Conservation (phyloP, 345 rosid species). For the Aquilaria sinensis region DNA sequence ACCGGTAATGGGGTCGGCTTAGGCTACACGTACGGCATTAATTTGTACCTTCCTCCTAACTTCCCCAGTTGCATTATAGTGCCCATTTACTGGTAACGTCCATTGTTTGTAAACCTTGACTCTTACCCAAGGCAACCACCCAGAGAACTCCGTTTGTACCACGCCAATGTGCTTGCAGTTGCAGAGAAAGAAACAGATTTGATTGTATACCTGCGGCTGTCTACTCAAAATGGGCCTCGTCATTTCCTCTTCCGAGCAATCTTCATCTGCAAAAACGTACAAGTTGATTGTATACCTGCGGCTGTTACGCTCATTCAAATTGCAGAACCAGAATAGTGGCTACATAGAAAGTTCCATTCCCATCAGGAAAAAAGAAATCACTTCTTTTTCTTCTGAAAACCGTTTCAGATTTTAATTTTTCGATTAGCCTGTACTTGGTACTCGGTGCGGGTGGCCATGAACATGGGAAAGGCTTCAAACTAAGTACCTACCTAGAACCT, state of each 20-base stretch:
- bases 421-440: too few relatives aligned
- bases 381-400: too few relatives aligned
- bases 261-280: not conserved
- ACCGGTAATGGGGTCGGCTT: not conserved
- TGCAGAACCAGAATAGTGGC: too few relatives aligned
- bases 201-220: not conserved
- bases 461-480: too few relatives aligned
- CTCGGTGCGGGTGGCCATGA: too few relatives aligned
- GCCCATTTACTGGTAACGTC: constrained; percentile 2
- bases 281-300: too few relatives aligned
- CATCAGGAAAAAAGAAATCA: too few relatives aligned
- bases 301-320: too few relatives aligned
- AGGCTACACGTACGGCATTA: not conserved
- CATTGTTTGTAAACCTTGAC: constrained; percentile 3
- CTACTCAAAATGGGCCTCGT: constrained; percentile 9
- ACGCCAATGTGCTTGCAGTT: not conserved
- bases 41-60: not conserved
- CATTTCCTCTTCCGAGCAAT: constrained; percentile 10
- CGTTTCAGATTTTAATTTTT: too few relatives aligned
- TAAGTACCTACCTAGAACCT: too few relatives aligned
- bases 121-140: constrained; percentile 2
- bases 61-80: not conserved
- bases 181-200: too few relatives aligned
- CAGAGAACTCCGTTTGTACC: not conserved
- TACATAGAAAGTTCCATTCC: too few relatives aligned